Base-by-base conservation (phyloP, 2,329 filamentous ascomycete genomes). In the Hymenoscyphus linearis region DNA sequence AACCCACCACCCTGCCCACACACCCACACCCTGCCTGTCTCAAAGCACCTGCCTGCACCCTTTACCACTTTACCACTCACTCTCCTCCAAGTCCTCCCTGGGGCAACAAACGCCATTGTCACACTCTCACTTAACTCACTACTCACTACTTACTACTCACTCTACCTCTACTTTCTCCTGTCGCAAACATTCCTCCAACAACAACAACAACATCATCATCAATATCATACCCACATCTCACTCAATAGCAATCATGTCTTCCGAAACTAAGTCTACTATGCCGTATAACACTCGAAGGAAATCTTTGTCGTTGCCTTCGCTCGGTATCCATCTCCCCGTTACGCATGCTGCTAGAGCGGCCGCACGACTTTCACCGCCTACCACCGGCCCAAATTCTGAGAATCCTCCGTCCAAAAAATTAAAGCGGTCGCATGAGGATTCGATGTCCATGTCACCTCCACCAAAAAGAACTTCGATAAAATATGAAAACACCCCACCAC, bases 201-300 rank as follows among this genome's bases (percentile, higher is more conserved):
- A 31, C 31, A 31, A 52, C n/a, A 52, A 52, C 44, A 52, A 16
- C 18, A 35, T 52, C 52, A 61, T 58, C 52, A 58, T 22, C 53
- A 47, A 52, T 52, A 35, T 31, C 50, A 34, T 26, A 55, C 52
- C 55, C n/a, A n/a, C 44, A 12, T 50, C 37, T 13, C 40, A 34
- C 44, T 40, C 50, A 54, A 40, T 25, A 6, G 31, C 34, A 44
- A 35, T n/a, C 57, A 68, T 68, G 64, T 63, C 56, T 58, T 52
- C 63, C 25, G 31, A 59, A 52, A 47, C 37, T 13, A 62, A 62
- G 61, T 13, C 62, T 40, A 40, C 61, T n/a, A 96, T 96, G 91
- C 89, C 89, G 73, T 97, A 97, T 82, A 96, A 97, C 77, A 98
- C 93, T 69, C 90, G 93, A 78, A 88, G 93, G 77, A 98, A 98